phyloP scores from a whole-genome alignment of 1,284 basidiomycete genomes.

The Peniophora sp. region DNA sequence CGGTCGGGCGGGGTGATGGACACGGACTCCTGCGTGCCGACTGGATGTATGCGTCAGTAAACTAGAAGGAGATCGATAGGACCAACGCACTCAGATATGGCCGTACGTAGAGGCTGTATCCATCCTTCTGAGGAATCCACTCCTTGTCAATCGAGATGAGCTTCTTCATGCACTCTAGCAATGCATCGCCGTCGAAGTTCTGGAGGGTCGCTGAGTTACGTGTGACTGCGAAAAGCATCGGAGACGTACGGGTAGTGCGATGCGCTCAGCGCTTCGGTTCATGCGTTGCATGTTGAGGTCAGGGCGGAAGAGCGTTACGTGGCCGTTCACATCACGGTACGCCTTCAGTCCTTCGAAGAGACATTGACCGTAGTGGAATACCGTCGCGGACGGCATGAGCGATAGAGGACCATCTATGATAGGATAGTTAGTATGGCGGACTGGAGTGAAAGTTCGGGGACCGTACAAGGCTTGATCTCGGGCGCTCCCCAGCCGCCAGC shows the following conservation, averaged over 20 bases:
- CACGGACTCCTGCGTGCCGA: slow-evolving; percentile 85
- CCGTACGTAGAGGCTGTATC: slow-evolving; percentile 89
- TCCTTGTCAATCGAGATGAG: slow-evolving; percentile 82
- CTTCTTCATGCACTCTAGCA: slow-evolving; percentile 84
- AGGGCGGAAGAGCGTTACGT: slow-evolving; percentile 87
- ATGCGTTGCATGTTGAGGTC: slow-evolving; percentile 98
- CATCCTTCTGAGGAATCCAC: slow-evolving; percentile 89
- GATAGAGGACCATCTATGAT: slow-evolving; percentile 58
- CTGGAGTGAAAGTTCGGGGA: too few species aligned
- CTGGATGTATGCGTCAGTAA: slow-evolving; percentile 29
- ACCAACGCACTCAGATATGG: slow-evolving; percentile 60
- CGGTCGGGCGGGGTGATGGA: slow-evolving; percentile 86
- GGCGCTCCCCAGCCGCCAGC: slow-evolving; percentile 78
- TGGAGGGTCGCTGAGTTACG: slow-evolving; percentile 18
- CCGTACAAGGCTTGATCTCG: slow-evolving; percentile 76
- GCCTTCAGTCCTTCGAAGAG: slow-evolving; percentile 97
- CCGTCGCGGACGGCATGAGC: slow-evolving; percentile 80
- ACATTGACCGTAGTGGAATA: slow-evolving; percentile 90
- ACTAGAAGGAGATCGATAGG: not conserved
- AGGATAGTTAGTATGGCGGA: too few species aligned
- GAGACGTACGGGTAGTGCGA: slow-evolving; percentile 69
- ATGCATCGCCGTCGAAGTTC: slow-evolving; percentile 77
- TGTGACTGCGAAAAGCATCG: slow-evolving; percentile 6
- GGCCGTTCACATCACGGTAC: slow-evolving; percentile 76
- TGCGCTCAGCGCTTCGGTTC: slow-evolving; percentile 68